phyloP scores from a whole-genome alignment of 345 rosid species.

The Bruguiera gymnorhiza region DNA sequence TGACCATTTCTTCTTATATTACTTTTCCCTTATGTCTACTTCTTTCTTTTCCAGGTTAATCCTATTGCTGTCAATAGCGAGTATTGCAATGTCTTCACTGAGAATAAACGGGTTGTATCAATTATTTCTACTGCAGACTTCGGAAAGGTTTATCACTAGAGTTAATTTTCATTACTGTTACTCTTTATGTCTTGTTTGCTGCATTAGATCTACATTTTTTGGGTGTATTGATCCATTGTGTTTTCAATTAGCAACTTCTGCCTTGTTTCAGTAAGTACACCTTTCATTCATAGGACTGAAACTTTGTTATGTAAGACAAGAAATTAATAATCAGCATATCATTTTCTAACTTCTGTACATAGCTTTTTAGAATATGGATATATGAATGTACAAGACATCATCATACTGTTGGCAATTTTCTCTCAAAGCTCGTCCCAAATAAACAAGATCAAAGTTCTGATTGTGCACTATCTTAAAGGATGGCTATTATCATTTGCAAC shows the following conservation, averaged over 20 bases:
- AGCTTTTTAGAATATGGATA: too few species aligned
- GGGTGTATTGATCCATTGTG: neutral
- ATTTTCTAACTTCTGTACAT: too few species aligned
- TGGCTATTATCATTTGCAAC: too few species aligned
- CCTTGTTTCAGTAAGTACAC: too few species aligned
- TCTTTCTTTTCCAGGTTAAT: constrained; percentile 57
- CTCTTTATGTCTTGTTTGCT: neutral
- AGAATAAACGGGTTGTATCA: constrained; percentile 72
- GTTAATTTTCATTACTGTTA: neutral
- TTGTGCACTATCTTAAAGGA: too few species aligned
- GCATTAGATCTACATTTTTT: neutral
- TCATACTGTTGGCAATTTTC: too few species aligned
- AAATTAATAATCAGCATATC: too few species aligned
- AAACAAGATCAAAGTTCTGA: too few species aligned
- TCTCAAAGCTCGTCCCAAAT: too few species aligned
- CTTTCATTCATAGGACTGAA: neutral
- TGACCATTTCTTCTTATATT: constrained; percentile 2
- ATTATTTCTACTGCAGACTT: constrained; percentile 69
- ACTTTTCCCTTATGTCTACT: constrained; percentile 2
- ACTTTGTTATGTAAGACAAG: too few species aligned
- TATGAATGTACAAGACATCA: too few species aligned
- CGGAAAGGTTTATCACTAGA: constrained; percentile 61
- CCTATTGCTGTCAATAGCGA: constrained; percentile 94
- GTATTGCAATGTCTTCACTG: constrained; percentile 91
- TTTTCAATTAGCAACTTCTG: too few species aligned